Evolutionary conservation across 2,329 filamentous ascomycete genomes (phyloP).

Genomic region (Venturia aucupariae): DNA sequence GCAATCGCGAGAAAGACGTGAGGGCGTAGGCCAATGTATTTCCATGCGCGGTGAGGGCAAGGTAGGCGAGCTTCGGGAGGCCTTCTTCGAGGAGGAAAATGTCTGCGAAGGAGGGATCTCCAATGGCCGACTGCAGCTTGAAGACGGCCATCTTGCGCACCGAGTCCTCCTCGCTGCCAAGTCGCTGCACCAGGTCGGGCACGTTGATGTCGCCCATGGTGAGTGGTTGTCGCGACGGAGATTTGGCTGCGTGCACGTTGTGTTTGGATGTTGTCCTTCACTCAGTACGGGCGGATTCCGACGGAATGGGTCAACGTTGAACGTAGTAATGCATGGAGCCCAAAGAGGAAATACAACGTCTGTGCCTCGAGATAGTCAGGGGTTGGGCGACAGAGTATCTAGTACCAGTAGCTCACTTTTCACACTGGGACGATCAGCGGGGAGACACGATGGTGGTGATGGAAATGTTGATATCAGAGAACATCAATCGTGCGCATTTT

Average conservation of each 20-base stretch:
- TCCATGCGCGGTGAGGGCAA: slow-evolving; percentile 77
- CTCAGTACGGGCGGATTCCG: background rate
- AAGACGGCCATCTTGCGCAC: slow-evolving; percentile 98
- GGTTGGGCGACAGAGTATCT: no score
- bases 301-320: background rate
- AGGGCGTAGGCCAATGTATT: slow-evolving; percentile 95
- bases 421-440: background rate
- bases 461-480: no score
- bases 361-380: background rate
- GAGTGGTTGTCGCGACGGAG: background rate
- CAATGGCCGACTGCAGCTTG: slow-evolving; percentile 91
- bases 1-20: slow-evolving; percentile 73
- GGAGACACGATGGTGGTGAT: background rate
- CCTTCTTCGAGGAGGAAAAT: slow-evolving; percentile 89
- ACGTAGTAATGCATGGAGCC: background rate
- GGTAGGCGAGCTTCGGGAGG: slow-evolving; percentile 66
- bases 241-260: background rate
- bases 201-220: slow-evolving; percentile 47
- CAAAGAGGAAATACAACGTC: background rate
- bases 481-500: background rate
- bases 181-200: slow-evolving; percentile 48
- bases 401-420: background rate
- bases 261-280: background rate
- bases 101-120: slow-evolving; percentile 92
- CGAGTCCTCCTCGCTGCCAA: slow-evolving; percentile 66